Conservation (phyloP, 208 protist genomes). For the Leishmania braziliensis region DNA sequence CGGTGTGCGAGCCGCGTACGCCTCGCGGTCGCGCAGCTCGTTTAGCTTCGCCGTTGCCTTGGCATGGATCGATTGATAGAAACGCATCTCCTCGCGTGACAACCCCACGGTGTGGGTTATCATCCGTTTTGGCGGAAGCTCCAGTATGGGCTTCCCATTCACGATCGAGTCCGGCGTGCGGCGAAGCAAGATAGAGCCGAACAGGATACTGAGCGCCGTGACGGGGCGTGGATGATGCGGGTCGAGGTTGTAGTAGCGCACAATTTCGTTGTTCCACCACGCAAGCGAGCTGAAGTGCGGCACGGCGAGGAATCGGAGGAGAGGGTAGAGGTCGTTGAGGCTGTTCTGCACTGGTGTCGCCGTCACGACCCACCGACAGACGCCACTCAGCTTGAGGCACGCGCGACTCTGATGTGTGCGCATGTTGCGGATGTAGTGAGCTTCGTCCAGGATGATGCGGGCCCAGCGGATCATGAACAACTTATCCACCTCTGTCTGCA, state of each 20-base stretch:
- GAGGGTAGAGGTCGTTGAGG: slow-evolving; percentile 71
- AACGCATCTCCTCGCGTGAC: slow-evolving; percentile 40
- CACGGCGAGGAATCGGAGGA: slow-evolving; percentile 69
- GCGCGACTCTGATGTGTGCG: slow-evolving; percentile 48
- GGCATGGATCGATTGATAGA: slow-evolving; percentile 56
- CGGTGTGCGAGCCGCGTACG: slow-evolving; percentile 10
- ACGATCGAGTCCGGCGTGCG: slow-evolving; percentile 56
- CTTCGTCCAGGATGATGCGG: slow-evolving; percentile 91
- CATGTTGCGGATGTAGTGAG: slow-evolving; percentile 85
- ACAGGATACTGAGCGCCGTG: slow-evolving; percentile 57
- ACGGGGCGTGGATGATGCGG: slow-evolving; percentile 47
- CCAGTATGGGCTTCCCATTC: slow-evolving; percentile 49
- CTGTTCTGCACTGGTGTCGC: slow-evolving; percentile 70
- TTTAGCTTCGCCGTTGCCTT: slow-evolving; percentile 57
- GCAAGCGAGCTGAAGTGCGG: slow-evolving; percentile 56
- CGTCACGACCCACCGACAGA: slow-evolving; percentile 63
- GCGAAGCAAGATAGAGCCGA: slow-evolving; percentile 59
- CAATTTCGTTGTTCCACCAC: slow-evolving; percentile 79
- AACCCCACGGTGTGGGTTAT: slow-evolving; percentile 36
- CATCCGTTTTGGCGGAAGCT: slow-evolving; percentile 47
- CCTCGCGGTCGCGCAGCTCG: slow-evolving; percentile 20
- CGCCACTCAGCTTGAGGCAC: slow-evolving; percentile 49
- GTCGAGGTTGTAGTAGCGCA: slow-evolving; percentile 51
- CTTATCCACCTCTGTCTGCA: slow-evolving; percentile 44
- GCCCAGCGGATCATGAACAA: slow-evolving; percentile 83